Base-by-base conservation (phyloP, 805 yeast genomes). In the Nakazawaea molendinolei region DNA sequence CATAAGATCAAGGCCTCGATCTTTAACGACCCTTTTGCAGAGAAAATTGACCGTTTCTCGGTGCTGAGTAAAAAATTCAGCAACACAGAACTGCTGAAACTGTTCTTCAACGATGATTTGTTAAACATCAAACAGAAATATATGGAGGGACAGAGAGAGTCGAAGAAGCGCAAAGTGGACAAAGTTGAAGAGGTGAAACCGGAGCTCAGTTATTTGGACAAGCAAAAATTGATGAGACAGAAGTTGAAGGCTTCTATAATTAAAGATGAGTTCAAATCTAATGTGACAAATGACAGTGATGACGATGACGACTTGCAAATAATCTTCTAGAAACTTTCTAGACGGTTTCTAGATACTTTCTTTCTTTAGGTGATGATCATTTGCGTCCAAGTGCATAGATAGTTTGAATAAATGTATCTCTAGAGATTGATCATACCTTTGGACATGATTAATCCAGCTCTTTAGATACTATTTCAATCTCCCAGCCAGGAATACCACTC, bases 51-150 rank as follows among this genome's bases (percentile, higher is more conserved):
- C 31, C 37, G 45, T 16, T 29, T 33, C 14, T 45, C 37, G 7
- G 48, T 49, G 17, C 26, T 42, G 15, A 49, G 52, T 5, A 44
- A 46, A 23, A 39, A 56, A 25, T 75, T 74, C 42, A 58, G 65
- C 3, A 60, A 57, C 33, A 52, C 54, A 1, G 52, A 58, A 17
- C 66, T 73, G 4, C 69, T 71, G 19, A 56, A 57, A 32, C 76
- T 77, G 3, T 74, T 74, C 44, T 73, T 67, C 46, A 66, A 71
- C 46, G 70, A 69, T 12, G 58, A 62, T 22, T 75, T 61, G 44
- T 63, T 62, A 8, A 67, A 70, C 50, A 74, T 79, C 1, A 69
- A 66, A 18, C 20, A 23, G 27, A 8, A 14, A 18, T 24, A 25
- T 14, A 31, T 19, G 13, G 23, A 23, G 13, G 7, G n/a, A n/a